Percentiles rank a stretch among this genome's conserved stretches.
Evolutionary conservation across 192 early-diverging fungal species (phyloP).

Genomic region (Gonapodya sp.): DNA sequence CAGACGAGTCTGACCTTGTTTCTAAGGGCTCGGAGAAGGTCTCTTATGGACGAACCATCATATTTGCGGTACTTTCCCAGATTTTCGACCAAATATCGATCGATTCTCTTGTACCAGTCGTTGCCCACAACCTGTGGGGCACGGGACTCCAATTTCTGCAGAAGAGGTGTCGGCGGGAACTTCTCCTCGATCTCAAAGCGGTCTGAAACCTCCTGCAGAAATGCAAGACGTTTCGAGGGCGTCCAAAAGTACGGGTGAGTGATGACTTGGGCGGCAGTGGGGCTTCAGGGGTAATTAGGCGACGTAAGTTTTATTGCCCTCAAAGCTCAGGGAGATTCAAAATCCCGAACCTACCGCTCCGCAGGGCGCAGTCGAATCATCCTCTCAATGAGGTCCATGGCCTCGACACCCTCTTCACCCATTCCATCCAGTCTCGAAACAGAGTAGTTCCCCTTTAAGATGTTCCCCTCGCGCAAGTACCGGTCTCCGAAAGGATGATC

Average conservation of each 20-base stretch:
- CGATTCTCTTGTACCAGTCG: constrained; percentile 70
- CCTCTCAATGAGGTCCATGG: constrained; percentile 77
- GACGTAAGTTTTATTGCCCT: not conserved
- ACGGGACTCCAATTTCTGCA: constrained; percentile 55
- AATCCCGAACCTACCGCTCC: constrained; percentile 41
- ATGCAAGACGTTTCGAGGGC: constrained; percentile 67
- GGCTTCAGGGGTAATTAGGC: constrained; percentile 53
- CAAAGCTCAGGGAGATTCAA: no score
- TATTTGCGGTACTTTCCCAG: constrained; percentile 91
- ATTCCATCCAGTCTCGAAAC: constrained; percentile 61
- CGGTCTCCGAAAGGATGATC: constrained; percentile 94
- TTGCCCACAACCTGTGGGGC: constrained; percentile 48
- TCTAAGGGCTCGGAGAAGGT: constrained; percentile 79
- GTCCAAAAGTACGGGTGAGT: constrained; percentile 96
- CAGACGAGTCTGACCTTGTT: constrained; percentile 65
- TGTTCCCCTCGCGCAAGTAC: constrained; percentile 82
- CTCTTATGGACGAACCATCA: constrained; percentile 69
- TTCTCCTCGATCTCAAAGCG: constrained; percentile 81
- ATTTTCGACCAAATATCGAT: constrained; percentile 61
- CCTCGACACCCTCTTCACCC: constrained; percentile 66
- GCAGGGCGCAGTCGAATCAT: constrained; percentile 75
- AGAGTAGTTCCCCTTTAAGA: constrained; percentile 63
- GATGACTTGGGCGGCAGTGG: constrained; percentile 63
- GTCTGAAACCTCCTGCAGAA: constrained; percentile 92
- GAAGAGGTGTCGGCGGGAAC: constrained; percentile 53